Base-by-base conservation (phyloP, 257 asterid genomes). In the Fraxinus anomala region DNA sequence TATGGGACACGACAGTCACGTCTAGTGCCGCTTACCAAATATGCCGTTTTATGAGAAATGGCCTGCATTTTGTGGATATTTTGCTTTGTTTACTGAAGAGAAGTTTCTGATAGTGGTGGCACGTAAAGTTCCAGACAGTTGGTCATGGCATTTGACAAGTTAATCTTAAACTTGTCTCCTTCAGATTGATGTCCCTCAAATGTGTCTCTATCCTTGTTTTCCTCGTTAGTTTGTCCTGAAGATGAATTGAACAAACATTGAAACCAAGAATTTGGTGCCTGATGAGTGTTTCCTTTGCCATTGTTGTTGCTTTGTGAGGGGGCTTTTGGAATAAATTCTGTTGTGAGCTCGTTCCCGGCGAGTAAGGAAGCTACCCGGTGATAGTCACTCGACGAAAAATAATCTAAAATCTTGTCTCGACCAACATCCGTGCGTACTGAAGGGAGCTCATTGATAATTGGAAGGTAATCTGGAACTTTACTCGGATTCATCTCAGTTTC, bases 381-480 rank as follows among this genome's bases (percentile, higher is more conserved):
- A 80, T 83, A 83, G 24, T 89, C 92, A 76, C 78, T 81, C 6
- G 92, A 82, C 23, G 83, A 76, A 81, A 83, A 68, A 85, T 89
- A 85, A 13, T 73, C 81, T 9, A 83, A 47, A 40, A 84, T 63
- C 82, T 71, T 71, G 34, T 86, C 85, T 63, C 76, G 56, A 17
- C 70, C 31, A 17, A 67, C 72, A 26, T 69, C 78, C 1, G 28
- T 47, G 44, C 37, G 21, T 9, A 39, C 72, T 54, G 81, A 65
- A 40, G 85, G 85, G 65, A 63, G 80, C 51, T 77, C 80, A 78
- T 78, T 77, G 30, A 76, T 66, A 36, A 33, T 75, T 49, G 79
- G 76, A 51, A 59, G 77, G 36, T 65, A 74, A 33, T 77, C 76
- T n/a, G 26, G 47, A 42, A 51, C 68, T 21, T 82, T 68, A 59